Evolutionary conservation across 148 eudicot species (phyloP).

Genomic region (Rhododendron henanense): DNA sequence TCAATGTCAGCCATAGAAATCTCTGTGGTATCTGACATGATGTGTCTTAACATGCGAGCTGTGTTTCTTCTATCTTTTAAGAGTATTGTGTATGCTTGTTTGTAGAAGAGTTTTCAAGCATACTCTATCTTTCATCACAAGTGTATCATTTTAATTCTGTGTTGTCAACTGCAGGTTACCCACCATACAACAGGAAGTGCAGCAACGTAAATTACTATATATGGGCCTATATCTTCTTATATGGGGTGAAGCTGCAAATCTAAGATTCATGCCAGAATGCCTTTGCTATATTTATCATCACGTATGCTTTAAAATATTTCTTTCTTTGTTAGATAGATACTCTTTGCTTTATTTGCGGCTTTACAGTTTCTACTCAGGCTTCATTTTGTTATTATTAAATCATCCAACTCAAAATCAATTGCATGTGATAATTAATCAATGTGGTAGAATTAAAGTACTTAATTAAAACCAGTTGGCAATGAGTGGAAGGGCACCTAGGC

Average conservation of each 20-base stretch:
- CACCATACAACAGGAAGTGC: conserved; percentile 96
- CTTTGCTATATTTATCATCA: conserved; percentile 97
- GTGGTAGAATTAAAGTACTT: neutral
- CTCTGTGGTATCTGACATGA: neutral
- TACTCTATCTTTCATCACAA: neutral
- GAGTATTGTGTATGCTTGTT: neutral
- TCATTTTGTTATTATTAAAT: neutral
- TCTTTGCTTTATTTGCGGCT: neutral
- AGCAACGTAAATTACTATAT: conserved; percentile 88
- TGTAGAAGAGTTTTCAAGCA: neutral
- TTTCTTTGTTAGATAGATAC: neutral
- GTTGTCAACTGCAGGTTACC: conserved; percentile 66
- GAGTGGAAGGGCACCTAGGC: neutral
- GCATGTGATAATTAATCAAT: neutral
- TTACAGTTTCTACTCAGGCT: neutral
- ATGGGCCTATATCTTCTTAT: conserved; percentile 98
- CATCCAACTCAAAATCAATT: neutral
- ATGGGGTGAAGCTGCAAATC: conserved; percentile 99
- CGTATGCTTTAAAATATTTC: conserved; percentile 40
- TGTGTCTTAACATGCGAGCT: neutral
- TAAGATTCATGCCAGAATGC: conserved; percentile 99
- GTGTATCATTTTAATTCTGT: neutral
- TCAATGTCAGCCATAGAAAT: neutral
- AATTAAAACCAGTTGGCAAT: neutral
- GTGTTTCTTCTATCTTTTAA: neutral